These are phyloP conservation scores for Fremontodendron californicum DNA, from an alignment of 345 rosid genomes.

Conservation along the genomic window DNA sequence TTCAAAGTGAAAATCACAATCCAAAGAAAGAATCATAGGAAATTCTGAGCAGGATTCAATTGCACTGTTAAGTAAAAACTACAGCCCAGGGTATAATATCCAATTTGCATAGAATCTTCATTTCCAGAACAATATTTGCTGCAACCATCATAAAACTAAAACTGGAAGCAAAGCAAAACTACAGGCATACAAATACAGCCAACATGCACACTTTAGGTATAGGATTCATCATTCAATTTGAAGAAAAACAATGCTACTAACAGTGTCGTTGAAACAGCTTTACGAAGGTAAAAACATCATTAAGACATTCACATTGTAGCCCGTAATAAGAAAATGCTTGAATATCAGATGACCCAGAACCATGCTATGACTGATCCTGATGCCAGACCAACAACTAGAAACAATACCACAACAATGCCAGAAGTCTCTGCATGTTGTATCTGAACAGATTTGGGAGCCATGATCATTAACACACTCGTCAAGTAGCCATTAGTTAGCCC, in stretches of 20 bases:
- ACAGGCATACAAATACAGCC: not conserved
- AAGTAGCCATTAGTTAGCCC: conserved; percentile 86
- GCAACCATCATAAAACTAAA: not conserved
- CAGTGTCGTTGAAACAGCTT: not conserved
- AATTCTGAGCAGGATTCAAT: not conserved
- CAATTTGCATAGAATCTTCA: not conserved
- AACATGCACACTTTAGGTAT: not conserved
- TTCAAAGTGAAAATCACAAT: not conserved
- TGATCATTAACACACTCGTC: conserved; percentile 81
- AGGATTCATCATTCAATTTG: not conserved
- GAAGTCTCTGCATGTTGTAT: conserved; percentile 86
- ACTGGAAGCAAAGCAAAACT: not conserved
- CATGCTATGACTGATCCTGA: conserved; percentile 64
- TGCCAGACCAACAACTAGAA: conserved; percentile 74
- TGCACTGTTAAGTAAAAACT: not conserved
- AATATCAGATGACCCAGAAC: conserved; percentile 80
- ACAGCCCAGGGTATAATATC: not conserved
- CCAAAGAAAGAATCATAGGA: not conserved
- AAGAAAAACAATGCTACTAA: not conserved
- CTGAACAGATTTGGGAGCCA: conserved; percentile 69
- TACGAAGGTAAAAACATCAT: not conserved
- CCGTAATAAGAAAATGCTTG: not conserved
- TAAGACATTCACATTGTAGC: too few relatives aligned
- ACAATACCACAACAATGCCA: conserved; percentile 75
- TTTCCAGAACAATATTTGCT: not conserved